phyloP scores from a whole-genome alignment of 441 rosid genomes.

The Biscutella auriculata region DNA sequence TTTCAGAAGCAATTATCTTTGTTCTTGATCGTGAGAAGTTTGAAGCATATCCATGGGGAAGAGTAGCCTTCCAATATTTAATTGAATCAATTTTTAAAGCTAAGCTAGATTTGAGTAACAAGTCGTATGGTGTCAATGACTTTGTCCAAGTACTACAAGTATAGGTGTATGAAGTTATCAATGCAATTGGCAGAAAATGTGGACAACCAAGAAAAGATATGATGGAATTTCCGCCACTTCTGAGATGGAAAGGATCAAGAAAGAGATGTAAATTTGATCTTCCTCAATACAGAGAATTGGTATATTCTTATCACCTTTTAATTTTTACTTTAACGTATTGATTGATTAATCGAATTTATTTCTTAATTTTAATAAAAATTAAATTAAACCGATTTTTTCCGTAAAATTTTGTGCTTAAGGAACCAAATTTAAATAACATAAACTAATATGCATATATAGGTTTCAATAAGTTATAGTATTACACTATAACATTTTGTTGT shows the following conservation, averaged over 20 bases:
- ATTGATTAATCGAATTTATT: no score
- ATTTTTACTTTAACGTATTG: no score
- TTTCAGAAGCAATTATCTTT: background rate
- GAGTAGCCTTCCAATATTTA: background rate
- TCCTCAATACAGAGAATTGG: background rate
- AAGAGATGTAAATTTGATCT: background rate
- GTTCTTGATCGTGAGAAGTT: background rate
- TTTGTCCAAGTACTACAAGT: background rate
- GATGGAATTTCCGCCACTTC: background rate
- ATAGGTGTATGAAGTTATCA: background rate
- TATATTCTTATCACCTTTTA: background rate
- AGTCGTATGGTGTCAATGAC: background rate
- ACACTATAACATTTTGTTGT: no score
- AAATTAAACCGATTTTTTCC: no score
- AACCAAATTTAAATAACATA: no score
- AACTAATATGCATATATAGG: no score
- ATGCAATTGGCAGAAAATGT: background rate
- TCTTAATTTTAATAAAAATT: no score
- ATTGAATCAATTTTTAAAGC: background rate
- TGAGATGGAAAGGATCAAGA: background rate
- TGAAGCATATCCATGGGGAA: background rate
- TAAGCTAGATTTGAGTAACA: background rate
- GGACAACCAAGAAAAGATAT: background rate
- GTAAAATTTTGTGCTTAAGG: no score
- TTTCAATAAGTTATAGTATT: no score